A percentile compares a stretch with the other conserved stretches of the same genome.
phyloP scores from a whole-genome alignment of 164 flowering plant genomes.

The Tetracentron sinense region DNA sequence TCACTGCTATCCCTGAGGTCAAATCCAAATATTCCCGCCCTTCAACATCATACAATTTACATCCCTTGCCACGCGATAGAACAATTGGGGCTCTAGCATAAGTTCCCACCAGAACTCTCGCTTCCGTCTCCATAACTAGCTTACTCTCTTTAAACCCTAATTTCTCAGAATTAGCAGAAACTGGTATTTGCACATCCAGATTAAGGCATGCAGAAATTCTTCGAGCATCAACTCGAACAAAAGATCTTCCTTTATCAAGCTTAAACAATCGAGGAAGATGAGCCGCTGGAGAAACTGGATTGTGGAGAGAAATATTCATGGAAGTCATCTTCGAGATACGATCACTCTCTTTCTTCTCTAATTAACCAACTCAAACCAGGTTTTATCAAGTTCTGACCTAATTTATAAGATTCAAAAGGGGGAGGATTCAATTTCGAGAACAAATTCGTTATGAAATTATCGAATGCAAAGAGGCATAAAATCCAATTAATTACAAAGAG shows the following conservation, averaged over 20 bases:
- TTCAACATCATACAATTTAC: slow-evolving; percentile 73
- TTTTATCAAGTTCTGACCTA: no score
- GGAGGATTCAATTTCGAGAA: no score
- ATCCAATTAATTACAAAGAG: no score
- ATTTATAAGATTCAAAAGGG: no score
- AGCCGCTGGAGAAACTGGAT: slow-evolving; percentile 5
- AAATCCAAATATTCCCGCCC: slow-evolving; percentile 86
- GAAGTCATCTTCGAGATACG: slow-evolving; percentile 14
- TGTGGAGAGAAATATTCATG: slow-evolving; percentile 1
- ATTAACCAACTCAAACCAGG: no score
- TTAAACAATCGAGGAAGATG: slow-evolving; percentile 10
- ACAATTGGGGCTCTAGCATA: slow-evolving; percentile 72
- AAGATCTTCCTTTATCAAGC: background rate
- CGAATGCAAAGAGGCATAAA: no score
- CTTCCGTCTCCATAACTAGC: slow-evolving; percentile 63
- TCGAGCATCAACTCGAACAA: slow-evolving; percentile 1
- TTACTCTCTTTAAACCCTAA: slow-evolving; percentile 22
- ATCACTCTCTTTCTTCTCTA: background rate
- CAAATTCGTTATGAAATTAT: no score
- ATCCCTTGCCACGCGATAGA: slow-evolving; percentile 67
- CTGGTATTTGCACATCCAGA: slow-evolving; percentile 24
- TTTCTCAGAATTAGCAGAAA: slow-evolving; percentile 9
- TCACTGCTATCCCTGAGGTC: slow-evolving; percentile 83
- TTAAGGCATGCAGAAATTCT: slow-evolving; percentile 28
- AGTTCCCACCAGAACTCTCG: slow-evolving; percentile 60